Evolutionary conservation across 2,329 filamentous ascomycete species (phyloP), one percentile per base, ranked within the genome.

Genomic region (Alternaria viburni): DNA sequence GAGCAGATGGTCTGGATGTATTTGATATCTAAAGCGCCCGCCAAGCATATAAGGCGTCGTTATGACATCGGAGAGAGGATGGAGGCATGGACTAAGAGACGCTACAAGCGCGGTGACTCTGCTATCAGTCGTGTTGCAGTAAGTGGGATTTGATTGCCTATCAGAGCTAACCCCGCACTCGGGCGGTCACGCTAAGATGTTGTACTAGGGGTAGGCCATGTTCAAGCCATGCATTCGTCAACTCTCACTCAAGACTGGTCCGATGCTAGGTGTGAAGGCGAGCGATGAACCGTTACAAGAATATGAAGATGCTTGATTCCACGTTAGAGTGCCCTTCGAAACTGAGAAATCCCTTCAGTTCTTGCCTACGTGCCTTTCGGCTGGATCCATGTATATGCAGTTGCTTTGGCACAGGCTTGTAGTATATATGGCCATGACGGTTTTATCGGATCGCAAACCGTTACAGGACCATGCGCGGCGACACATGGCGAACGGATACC

Each of bases 131-230:
- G 32, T 41, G 26, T 23, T 19, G 44, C 10, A 3, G 17, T n/a
- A 56, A 36, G 44, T 49, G 30, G 58, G 58, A 60, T 60, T 17
- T 44, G 13, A 30, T 57, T 60, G 58, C 58, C 52, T 60, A 60
- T 57, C 30, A 50, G 44, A 55, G 58, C 52, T 23, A 57, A 57
- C 58, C 58, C 58, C 58, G 58, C 58, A 60, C 57, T 60, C 51
- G 58, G 26, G 52, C 41, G 21, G 52, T 32, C 28, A 36, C 57
- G 57, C 57, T 60, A 60, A 49, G 43, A 43, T 21, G 57, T 10
- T 26, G 28, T 41, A 52, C 28, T 25, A 36, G 49, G 13, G 21
- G n/a, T 12, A 32, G 47, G 17, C 17, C 6, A 36, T 15, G 19
- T 52, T 13, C 21, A 13, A 41, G 36, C 4, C 13, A 52, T 41